Evolutionary conservation across 2,329 filamentous ascomycete genomes (phyloP).

Genomic region (Phoma sp.): DNA sequence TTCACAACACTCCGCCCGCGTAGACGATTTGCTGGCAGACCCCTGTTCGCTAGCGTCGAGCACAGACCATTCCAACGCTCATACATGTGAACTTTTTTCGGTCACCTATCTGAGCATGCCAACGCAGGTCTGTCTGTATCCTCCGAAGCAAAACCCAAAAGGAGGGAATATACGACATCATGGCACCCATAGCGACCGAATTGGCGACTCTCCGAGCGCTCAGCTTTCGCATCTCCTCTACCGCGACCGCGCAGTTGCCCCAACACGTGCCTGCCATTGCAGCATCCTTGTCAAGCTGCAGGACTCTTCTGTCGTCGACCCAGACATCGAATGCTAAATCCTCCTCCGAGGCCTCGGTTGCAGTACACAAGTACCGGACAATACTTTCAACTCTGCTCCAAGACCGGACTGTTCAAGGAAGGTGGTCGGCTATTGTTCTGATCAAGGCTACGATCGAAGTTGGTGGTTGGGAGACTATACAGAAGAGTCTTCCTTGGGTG

Average conservation of each 20-base stretch:
- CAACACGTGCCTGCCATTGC: constrained; percentile 74
- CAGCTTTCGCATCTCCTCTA: constrained; percentile 74
- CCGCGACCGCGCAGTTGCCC: constrained; percentile 76
- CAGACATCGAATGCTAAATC: constrained; percentile 65
- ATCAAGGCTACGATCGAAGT: constrained; percentile 83
- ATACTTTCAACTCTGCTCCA: constrained; percentile 79
- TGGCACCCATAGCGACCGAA: constrained; percentile 39
- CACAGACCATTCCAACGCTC: constrained; percentile 28
- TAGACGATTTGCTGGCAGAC: constrained; percentile 24
- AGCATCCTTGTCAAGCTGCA: constrained; percentile 61
- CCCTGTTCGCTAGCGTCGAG: constrained; percentile 32
- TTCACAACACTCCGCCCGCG: constrained; percentile 21
- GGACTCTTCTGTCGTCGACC: constrained; percentile 67
- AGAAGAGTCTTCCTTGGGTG: constrained; percentile 77
- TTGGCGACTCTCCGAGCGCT: constrained; percentile 53
- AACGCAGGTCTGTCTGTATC: neutral
- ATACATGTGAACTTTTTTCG: constrained; percentile 34
- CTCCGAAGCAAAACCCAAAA: neutral
- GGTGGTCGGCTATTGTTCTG: constrained; percentile 79
- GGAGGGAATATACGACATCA: constrained; percentile 11
- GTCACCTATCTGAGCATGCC: constrained; percentile 10
- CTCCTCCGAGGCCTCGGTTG: constrained; percentile 70
- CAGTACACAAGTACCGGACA: constrained; percentile 83
- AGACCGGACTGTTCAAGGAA: constrained; percentile 75
- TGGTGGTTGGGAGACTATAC: constrained; percentile 83